Evolutionary conservation across 2,329 filamentous ascomycete genomes (phyloP).

Genomic region (Neofusicoccum ribis): DNA sequence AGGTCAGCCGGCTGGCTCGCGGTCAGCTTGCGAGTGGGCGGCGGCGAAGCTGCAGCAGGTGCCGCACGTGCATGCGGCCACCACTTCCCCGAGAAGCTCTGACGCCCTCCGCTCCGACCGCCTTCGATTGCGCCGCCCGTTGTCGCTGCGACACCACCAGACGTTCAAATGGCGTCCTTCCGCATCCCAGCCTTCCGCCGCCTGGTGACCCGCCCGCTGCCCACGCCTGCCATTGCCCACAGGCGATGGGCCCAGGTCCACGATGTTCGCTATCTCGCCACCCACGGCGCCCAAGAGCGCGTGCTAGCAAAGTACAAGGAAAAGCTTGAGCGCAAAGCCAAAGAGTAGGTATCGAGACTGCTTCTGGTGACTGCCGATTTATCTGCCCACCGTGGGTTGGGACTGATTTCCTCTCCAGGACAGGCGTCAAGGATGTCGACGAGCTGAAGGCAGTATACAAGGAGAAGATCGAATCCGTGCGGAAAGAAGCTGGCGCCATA

Average conservation of each 20-base stretch:
- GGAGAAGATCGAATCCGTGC: constrained; percentile 74
- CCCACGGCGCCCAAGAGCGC: constrained; percentile 66
- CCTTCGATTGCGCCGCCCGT: background rate
- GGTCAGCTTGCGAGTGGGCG: background rate
- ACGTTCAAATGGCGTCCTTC: constrained; percentile 14
- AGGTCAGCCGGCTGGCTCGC: background rate
- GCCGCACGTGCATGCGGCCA: constrained; percentile 1
- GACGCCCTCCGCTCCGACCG: background rate
- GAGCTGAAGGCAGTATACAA: constrained; percentile 80
- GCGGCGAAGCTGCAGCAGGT: background rate
- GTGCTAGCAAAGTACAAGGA: constrained; percentile 82
- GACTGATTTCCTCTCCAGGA: constrained; percentile 31
- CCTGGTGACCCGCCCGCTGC: constrained; percentile 15
- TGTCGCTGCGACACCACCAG: background rate
- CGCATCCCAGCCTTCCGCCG: constrained; percentile 15
- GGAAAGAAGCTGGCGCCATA: constrained; percentile 62
- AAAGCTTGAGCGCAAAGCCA: constrained; percentile 82
- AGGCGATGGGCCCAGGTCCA: constrained; percentile 89
- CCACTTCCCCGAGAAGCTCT: constrained; percentile 11
- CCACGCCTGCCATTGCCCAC: constrained; percentile 50
- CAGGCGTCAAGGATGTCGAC: constrained; percentile 69
- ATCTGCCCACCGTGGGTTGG: background rate
- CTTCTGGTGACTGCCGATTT: background rate
- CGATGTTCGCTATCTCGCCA: constrained; percentile 86
- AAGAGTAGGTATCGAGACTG: constrained; percentile 50